Percentiles rank a stretch among this genome's conserved stretches.
These are phyloP conservation scores for Akanthomyces uredinophilus DNA, from an alignment of 2,329 filamentous ascomycete genomes.

Conservation along the genomic window DNA sequence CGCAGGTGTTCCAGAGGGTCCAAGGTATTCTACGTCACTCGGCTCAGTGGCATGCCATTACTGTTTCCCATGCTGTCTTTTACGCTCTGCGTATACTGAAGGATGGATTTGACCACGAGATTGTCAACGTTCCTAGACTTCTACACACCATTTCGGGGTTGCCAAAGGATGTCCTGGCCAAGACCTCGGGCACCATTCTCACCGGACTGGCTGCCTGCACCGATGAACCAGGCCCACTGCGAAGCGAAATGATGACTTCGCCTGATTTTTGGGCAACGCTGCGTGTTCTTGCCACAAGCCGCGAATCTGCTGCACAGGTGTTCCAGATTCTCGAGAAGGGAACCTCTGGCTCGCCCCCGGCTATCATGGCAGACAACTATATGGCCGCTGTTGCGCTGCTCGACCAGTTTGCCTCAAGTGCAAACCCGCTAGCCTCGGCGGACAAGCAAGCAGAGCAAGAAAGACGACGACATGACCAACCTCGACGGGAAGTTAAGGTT, in stretches of 20 bases:
- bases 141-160: conserved; percentile 89
- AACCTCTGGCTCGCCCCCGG: conserved; percentile 66
- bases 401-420: conserved; percentile 84
- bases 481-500: conserved; percentile 24
- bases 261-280: conserved; percentile 96
- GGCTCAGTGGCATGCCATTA: conserved; percentile 72
- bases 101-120: conserved; percentile 84
- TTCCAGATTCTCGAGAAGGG: conserved; percentile 84
- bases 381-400: conserved; percentile 79
- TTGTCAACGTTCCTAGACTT: conserved; percentile 84
- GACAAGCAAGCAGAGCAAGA: conserved; percentile 63
- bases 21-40: conserved; percentile 78
- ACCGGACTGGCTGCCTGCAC: conserved; percentile 78
- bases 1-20: conserved; percentile 73
- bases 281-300: conserved; percentile 63
- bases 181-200: conserved; percentile 69
- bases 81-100: conserved; percentile 80
- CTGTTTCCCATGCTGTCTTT: conserved; percentile 76
- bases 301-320: conserved; percentile 68
- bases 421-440: conserved; percentile 62
- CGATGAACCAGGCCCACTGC: conserved; percentile 67
- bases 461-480: conserved; percentile 29
- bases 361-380: conserved; percentile 93
- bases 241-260: conserved; percentile 90
- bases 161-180: conserved; percentile 68